A percentile compares a stretch with the other conserved stretches of the same genome.
Evolutionary conservation across 1,139 yeast species (phyloP).

Genomic region (Taiozyma onychis): DNA sequence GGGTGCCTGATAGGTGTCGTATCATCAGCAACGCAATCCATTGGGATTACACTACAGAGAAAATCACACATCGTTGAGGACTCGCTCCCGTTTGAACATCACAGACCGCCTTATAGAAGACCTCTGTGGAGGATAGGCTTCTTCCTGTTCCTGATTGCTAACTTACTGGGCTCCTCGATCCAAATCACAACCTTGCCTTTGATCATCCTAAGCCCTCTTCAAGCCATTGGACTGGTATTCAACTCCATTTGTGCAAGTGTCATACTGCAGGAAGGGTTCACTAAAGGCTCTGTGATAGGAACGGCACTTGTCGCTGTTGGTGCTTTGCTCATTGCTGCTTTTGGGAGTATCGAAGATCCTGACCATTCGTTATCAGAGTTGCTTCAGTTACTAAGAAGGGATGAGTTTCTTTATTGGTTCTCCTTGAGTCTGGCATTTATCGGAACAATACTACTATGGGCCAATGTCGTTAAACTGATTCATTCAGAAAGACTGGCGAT

Average conservation of each 20-base stretch:
- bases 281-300: slow-evolving; percentile 52
- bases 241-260: slow-evolving; percentile 72
- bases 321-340: slow-evolving; percentile 74
- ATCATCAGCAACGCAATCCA: slow-evolving; percentile 76
- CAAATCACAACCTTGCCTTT: slow-evolving; percentile 83
- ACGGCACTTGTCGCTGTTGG: slow-evolving; percentile 68
- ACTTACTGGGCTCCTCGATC: slow-evolving; percentile 74
- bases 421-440: slow-evolving; percentile 26
- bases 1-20: slow-evolving; percentile 75
- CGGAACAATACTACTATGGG: slow-evolving; percentile 22
- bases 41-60: slow-evolving; percentile 80
- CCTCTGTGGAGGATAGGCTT: slow-evolving; percentile 77
- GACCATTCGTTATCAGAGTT: slow-evolving; percentile 44
- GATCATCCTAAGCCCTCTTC: slow-evolving; percentile 75
- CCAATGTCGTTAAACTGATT: slow-evolving; percentile 12
- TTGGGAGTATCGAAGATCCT: slow-evolving; percentile 56
- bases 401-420: slow-evolving; percentile 43
- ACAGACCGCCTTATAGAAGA: slow-evolving; percentile 44
- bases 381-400: slow-evolving; percentile 33
- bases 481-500: slow-evolving; percentile 1
- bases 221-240: slow-evolving; percentile 82
- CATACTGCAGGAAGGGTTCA: slow-evolving; percentile 64
- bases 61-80: slow-evolving; percentile 57
- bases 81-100: slow-evolving; percentile 10
- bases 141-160: slow-evolving; percentile 62